Evolutionary conservation across 768 basidiomycete genomes (phyloP).

Genomic region (Udeniomyces megalosporus): DNA sequence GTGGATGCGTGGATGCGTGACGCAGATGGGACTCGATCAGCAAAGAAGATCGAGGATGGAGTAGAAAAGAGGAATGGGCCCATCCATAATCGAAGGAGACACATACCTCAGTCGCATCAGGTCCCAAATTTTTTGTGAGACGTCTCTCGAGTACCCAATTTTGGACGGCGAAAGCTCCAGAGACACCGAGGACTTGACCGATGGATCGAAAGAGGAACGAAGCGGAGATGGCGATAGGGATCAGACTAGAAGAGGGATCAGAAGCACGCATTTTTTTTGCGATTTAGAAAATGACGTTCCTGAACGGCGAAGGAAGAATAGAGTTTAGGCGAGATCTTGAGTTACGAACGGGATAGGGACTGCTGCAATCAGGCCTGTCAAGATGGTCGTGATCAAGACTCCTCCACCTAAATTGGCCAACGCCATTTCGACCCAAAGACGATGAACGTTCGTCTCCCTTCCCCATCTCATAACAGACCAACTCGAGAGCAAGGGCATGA

Average conservation of each 20-base stretch:
- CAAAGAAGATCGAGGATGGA: constrained; percentile 1
- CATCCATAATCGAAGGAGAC: background rate
- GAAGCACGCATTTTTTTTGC: too few species aligned
- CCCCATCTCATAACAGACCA: constrained; percentile 21
- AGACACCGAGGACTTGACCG: constrained; percentile 26
- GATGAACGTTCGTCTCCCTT: constrained; percentile 12
- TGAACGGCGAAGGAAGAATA: background rate
- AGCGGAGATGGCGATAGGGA: constrained; percentile 25
- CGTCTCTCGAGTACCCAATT: constrained; percentile 18
- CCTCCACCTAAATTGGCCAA: constrained; percentile 13
- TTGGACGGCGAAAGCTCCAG: constrained; percentile 24
- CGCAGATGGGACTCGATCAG: too few species aligned
- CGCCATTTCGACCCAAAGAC: constrained; percentile 23
- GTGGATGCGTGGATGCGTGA: background rate
- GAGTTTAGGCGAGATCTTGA: background rate
- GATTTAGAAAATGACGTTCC: too few species aligned
- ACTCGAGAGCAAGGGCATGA: constrained; percentile 20
- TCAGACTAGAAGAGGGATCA: background rate
- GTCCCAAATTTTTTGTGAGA: background rate
- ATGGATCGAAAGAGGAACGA: constrained; percentile 25
- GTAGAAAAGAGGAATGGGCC: background rate
- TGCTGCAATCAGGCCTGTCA: background rate
- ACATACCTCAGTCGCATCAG: background rate
- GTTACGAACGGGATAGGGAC: background rate
- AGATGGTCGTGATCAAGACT: background rate